phyloP scores from a whole-genome alignment of 1,284 basidiomycete genomes.

The Ceratobasidium sp. region DNA sequence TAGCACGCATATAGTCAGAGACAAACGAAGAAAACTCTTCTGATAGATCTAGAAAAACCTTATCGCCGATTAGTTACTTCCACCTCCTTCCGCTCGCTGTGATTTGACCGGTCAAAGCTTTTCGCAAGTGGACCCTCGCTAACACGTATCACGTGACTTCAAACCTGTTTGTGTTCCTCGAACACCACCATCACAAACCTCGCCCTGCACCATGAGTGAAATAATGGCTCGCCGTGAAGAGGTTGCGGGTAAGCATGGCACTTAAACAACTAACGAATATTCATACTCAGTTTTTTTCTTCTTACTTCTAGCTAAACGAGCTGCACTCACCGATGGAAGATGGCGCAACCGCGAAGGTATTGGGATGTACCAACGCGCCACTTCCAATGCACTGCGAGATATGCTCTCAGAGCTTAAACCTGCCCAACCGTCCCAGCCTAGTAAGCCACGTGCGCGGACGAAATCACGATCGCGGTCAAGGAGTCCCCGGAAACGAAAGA shows the following conservation, averaged over 20 bases:
- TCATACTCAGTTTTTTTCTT: too few relatives aligned
- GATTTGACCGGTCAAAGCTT: background rate
- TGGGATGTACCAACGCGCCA: slow-evolving; percentile 43
- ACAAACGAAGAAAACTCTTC: too few relatives aligned
- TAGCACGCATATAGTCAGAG: too few relatives aligned
- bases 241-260: slow-evolving; percentile 22
- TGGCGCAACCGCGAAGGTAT: slow-evolving; percentile 42
- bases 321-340: slow-evolving; percentile 41
- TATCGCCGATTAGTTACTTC: too few relatives aligned
- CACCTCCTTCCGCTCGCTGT: background rate
- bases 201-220: slow-evolving; percentile 6
- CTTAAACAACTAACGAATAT: background rate
- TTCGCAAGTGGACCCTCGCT: background rate
- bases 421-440: background rate
- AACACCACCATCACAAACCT: slow-evolving; percentile 22
- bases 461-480: slow-evolving; percentile 39
- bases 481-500: slow-evolving; percentile 25
- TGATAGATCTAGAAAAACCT: too few relatives aligned
- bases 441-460: slow-evolving; percentile 4
- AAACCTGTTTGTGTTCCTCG: slow-evolving; percentile 1
- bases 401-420: slow-evolving; percentile 23
- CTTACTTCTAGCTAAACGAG: slow-evolving; percentile 19
- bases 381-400: slow-evolving; percentile 37
- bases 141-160: background rate
- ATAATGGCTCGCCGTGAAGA: slow-evolving; percentile 19